A percentile compares a stretch with the other conserved stretches of the same genome.
Evolutionary conservation across 441 rosid genomes (phyloP).

Genomic region (Syzygium malaccense): DNA sequence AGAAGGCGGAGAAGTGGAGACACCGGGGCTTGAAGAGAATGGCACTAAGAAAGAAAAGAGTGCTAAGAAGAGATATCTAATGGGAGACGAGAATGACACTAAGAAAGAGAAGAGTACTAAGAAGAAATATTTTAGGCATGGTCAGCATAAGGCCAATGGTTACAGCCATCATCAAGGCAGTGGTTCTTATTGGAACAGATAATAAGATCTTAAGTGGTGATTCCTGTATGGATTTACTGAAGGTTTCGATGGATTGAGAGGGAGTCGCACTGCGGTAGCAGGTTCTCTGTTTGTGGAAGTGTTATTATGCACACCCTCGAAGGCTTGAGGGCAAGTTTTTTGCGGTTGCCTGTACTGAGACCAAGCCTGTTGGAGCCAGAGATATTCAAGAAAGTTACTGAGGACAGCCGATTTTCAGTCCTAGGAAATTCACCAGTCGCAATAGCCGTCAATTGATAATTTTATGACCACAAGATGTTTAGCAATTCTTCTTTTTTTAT

Average conservation of each 20-base stretch:
- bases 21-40: conserved; percentile 12
- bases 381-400: neutral
- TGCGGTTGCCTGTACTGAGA: neutral
- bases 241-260: neutral
- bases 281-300: neutral
- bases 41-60: conserved; percentile 22
- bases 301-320: neutral
- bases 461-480: neutral
- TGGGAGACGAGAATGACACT: conserved; percentile 19
- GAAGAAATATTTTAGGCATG: conserved; percentile 21
- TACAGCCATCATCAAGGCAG: neutral
- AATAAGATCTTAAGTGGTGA: neutral
- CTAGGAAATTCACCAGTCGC: neutral
- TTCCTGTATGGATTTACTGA: neutral
- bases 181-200: neutral
- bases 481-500: neutral
- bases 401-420: neutral
- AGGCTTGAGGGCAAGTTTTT: neutral
- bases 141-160: neutral
- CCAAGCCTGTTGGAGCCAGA: neutral
- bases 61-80: conserved; percentile 19
- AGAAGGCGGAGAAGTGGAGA: conserved; percentile 20
- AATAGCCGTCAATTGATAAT: neutral
- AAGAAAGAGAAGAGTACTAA: conserved; percentile 23
- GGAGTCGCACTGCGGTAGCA: neutral